A percentile compares a stretch with the other conserved stretches of the same genome.
Conservation (phyloP, 495 filamentous ascomycete species). For the Penicillium dipodomyicola region DNA sequence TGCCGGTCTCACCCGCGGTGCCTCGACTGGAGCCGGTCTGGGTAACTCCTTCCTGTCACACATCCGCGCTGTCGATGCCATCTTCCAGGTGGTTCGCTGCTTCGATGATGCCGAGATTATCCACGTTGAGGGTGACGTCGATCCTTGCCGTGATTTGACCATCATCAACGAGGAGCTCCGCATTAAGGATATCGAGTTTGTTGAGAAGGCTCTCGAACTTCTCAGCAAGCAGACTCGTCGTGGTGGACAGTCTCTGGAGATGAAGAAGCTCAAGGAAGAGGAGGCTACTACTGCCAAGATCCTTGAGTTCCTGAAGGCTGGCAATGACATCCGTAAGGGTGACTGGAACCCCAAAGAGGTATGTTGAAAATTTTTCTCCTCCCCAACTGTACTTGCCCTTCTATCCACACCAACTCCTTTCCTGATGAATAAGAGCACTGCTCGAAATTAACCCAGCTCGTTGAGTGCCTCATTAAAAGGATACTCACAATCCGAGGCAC, state of each 20-base stretch:
- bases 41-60: slow-evolving; percentile 98
- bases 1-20: slow-evolving; percentile 92
- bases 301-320: slow-evolving; percentile 72
- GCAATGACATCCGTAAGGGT: slow-evolving; percentile 89
- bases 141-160: slow-evolving; percentile 86
- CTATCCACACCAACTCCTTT: slow-evolving; percentile 15
- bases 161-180: slow-evolving; percentile 97
- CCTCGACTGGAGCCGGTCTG: slow-evolving; percentile 94
- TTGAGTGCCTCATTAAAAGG: slow-evolving; percentile 69
- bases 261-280: slow-evolving; percentile 96
- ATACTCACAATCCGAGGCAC: slow-evolving; percentile 65
- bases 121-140: slow-evolving; percentile 97
- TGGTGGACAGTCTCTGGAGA: slow-evolving; percentile 94
- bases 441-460: slow-evolving; percentile 99
- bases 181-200: slow-evolving; percentile 98
- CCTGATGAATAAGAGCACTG: slow-evolving; percentile 98
- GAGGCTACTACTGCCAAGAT: slow-evolving; percentile 90
- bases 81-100: slow-evolving; percentile 98
- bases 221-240: slow-evolving; percentile 88
- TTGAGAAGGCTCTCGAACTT: slow-evolving; percentile 87
- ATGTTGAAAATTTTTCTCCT: slow-evolving; percentile 41
- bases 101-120: slow-evolving; percentile 99
- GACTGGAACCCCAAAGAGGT: slow-evolving; percentile 96
- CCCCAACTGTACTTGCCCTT: neutral
- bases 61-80: slow-evolving; percentile 98